Conservation (phyloP, 768 basidiomycete species). For the Pholiota conissans region DNA sequence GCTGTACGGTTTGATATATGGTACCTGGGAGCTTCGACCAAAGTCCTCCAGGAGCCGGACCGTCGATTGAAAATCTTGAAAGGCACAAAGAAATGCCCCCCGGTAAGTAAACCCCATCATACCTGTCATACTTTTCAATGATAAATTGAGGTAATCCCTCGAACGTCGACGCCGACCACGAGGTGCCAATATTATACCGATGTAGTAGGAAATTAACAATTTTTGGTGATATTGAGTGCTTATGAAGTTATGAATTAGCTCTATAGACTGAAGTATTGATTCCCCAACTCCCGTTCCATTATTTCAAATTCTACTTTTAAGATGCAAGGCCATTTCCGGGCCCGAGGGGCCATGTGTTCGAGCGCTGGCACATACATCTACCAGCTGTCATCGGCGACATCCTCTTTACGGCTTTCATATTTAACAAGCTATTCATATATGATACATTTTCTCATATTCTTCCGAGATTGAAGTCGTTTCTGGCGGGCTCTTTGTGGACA, state of each 20-base stretch:
- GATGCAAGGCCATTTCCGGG: background rate
- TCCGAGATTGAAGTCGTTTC: background rate
- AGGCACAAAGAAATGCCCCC: background rate
- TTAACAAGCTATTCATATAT: background rate
- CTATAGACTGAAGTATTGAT: too few species aligned
- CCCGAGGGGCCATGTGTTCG: background rate
- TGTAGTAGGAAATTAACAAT: too few species aligned
- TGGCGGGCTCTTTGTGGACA: background rate
- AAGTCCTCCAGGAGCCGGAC: too few species aligned
- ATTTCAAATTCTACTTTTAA: background rate
- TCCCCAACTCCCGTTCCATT: background rate
- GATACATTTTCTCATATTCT: background rate
- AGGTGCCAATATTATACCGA: background rate
- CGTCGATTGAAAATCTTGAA: too few species aligned
- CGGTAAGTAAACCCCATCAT: background rate
- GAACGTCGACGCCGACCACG: background rate
- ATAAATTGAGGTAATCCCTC: background rate
- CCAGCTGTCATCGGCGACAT: background rate
- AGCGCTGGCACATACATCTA: background rate
- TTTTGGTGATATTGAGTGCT: too few species aligned
- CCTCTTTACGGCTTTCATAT: background rate
- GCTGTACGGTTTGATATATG: too few species aligned
- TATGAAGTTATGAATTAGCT: too few species aligned
- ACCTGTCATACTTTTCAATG: background rate
- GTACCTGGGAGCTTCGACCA: too few species aligned